Conservation (phyloP, 768 basidiomycete species). For the Agaricus blazei region DNA sequence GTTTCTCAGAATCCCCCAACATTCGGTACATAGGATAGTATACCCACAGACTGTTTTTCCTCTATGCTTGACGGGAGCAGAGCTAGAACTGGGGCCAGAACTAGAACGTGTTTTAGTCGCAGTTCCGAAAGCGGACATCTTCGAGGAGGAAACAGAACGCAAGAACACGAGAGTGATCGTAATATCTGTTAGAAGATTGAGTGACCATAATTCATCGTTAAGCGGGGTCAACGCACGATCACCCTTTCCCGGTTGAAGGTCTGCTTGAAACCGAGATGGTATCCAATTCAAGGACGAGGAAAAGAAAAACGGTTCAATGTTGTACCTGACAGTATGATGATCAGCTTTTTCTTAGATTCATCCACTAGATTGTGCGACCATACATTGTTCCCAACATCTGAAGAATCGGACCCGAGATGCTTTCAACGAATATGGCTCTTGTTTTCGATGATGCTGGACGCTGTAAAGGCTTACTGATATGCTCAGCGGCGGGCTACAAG, state of each 20-base stretch:
- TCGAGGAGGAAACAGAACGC: constrained; percentile 10
- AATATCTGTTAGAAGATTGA: constrained; percentile 32
- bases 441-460: constrained; percentile 24
- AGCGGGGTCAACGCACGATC: constrained; percentile 37
- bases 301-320: constrained; percentile 60
- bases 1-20: not conserved
- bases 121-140: constrained; percentile 5
- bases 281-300: constrained; percentile 63
- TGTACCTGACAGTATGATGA: constrained; percentile 27
- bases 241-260: constrained; percentile 26
- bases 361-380: not conserved
- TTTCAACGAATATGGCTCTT: constrained; percentile 47
- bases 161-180: constrained; percentile 49
- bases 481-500: not conserved
- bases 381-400: constrained; percentile 57
- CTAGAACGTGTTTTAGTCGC: too few relatives aligned
- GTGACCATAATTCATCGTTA: not conserved
- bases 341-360: not conserved
- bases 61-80: too few relatives aligned
- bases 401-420: constrained; percentile 42
- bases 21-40: not conserved
- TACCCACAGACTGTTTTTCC: constrained; percentile 1
- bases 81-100: too few relatives aligned
- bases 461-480: not conserved
- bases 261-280: constrained; percentile 58